Conservation (phyloP, 2,329 filamentous ascomycete species). For the Scleromitrula shiraiana region DNA sequence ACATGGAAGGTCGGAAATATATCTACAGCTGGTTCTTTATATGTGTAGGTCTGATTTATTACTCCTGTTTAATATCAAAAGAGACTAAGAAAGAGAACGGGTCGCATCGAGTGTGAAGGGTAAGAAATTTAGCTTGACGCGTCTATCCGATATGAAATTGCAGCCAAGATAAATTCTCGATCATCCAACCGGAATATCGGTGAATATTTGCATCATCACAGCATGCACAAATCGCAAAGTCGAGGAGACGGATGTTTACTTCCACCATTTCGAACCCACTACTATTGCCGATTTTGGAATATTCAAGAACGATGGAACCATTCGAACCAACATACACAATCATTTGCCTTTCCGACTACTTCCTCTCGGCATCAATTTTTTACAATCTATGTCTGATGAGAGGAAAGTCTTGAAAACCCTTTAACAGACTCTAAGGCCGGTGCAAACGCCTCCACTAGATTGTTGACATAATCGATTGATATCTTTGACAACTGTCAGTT, state of each 20-base stretch:
- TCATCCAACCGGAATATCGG: too few relatives aligned
- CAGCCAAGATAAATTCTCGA: too few relatives aligned
- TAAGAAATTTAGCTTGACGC: too few relatives aligned
- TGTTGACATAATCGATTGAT: conserved; percentile 50
- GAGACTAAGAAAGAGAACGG: too few relatives aligned
- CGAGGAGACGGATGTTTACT: conserved; percentile 64
- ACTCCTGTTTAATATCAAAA: too few relatives aligned
- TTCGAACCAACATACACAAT: conserved; percentile 75
- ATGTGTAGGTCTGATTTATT: too few relatives aligned
- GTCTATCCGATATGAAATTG: too few relatives aligned
- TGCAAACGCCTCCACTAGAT: conserved; percentile 72
- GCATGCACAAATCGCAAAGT: too few relatives aligned
- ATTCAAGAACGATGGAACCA: conserved; percentile 77
- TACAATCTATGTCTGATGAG: not conserved
- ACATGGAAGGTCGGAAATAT: too few relatives aligned
- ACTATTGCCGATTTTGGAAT: conserved; percentile 50
- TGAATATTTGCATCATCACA: too few relatives aligned
- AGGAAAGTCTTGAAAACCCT: not conserved
- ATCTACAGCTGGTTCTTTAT: too few relatives aligned
- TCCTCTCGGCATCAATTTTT: conserved; percentile 74
- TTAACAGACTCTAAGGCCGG: conserved; percentile 53
- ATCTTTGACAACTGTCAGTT: conserved; percentile 76
- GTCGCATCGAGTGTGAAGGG: too few relatives aligned
- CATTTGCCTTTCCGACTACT: conserved; percentile 72
- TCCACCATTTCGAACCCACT: conserved; percentile 80